Conservation (phyloP, 257 asterid species). For the Jaltomata sinuosa region DNA sequence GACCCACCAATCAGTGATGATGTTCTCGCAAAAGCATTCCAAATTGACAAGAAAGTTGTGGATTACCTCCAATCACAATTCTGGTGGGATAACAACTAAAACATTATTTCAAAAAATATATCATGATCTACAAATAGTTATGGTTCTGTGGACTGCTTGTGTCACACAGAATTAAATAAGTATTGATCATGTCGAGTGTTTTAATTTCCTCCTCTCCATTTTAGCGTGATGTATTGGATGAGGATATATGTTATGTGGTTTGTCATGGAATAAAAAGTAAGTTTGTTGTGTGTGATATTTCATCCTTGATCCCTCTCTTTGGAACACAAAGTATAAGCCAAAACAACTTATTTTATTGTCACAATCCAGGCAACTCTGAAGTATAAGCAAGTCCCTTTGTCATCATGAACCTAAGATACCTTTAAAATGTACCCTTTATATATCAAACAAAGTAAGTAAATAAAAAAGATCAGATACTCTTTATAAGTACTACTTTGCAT, state of each 20-base stretch:
- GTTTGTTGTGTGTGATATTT: background rate
- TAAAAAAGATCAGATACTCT: background rate
- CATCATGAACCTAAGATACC: background rate
- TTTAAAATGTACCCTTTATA: too few species aligned
- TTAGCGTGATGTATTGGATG: background rate
- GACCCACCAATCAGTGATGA: background rate
- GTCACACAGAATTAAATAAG: background rate
- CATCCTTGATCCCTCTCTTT: background rate
- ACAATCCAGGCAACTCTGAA: too few species aligned
- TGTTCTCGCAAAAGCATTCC: background rate
- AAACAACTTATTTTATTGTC: too few species aligned
- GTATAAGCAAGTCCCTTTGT: too few species aligned
- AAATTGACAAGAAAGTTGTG: background rate
- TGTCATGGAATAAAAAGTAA: background rate
- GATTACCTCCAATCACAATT: background rate
- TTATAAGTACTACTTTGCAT: background rate
- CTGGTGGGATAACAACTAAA: conserved; percentile 2
- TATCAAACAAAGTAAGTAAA: background rate
- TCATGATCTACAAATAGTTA: background rate
- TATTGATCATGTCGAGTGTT: background rate
- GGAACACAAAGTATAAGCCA: too few species aligned
- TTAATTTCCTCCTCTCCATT: background rate
- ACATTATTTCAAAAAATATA: background rate
- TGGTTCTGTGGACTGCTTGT: background rate
- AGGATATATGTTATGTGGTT: background rate